Percentiles rank a stretch among this genome's conserved stretches.
These are phyloP conservation scores for Sugiyamaella neomexicana DNA, from an alignment of 1,139 yeast genomes.

Conservation along the genomic window DNA sequence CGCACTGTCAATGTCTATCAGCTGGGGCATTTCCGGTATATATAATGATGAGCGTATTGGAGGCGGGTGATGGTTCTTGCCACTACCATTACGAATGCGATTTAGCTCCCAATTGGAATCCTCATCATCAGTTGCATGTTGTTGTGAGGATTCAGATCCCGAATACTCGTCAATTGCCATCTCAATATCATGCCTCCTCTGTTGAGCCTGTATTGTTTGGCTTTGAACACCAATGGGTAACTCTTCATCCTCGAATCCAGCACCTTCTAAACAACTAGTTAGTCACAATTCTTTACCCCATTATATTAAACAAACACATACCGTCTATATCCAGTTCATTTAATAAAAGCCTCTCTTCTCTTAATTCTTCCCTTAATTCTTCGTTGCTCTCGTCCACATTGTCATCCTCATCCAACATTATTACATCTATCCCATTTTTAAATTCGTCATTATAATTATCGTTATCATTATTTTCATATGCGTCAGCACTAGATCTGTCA, in stretches of 20 bases:
- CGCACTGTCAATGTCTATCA: conserved; percentile 17
- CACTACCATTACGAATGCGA: conserved; percentile 22
- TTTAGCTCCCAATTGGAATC: conserved; percentile 24
- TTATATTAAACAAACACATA: background rate
- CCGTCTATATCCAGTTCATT: conserved; percentile 14
- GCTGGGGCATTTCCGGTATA: conserved; percentile 17
- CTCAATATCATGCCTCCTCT: conserved; percentile 43
- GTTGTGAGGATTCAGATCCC: conserved; percentile 6
- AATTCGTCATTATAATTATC: conserved; percentile 8
- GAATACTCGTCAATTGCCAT: conserved; percentile 38
- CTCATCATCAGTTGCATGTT: conserved; percentile 1
- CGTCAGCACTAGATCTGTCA: background rate
- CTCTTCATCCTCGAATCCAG: conserved; percentile 42
- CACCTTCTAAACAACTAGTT: conserved; percentile 34
- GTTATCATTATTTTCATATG: background rate
- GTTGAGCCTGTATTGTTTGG: conserved; percentile 30
- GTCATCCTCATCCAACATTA: conserved; percentile 12
- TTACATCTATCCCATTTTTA: conserved; percentile 6
- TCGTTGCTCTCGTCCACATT: conserved; percentile 8
- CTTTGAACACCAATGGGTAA: conserved; percentile 41
- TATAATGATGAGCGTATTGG: conserved; percentile 1
- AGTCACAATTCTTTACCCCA: background rate
- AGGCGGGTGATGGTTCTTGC: background rate
- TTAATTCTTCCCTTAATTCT: conserved; percentile 4
- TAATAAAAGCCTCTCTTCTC: conserved; percentile 2